These are phyloP conservation scores for Basipetospora chlamydospora DNA, from an alignment of 2,329 filamentous ascomycete species.

Conservation along the genomic window DNA sequence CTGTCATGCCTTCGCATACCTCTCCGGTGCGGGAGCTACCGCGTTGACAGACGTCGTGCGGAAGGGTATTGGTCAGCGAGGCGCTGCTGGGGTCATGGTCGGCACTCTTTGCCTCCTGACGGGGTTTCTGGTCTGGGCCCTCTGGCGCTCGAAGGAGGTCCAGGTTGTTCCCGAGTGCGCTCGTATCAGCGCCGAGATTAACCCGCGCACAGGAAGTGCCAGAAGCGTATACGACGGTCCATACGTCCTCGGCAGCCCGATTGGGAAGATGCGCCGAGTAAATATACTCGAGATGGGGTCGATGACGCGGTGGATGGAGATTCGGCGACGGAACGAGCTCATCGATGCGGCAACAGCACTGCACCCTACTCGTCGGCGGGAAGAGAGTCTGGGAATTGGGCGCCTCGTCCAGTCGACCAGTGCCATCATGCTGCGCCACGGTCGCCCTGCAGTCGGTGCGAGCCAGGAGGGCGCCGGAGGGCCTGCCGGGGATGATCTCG, in stretches of 20 bases:
- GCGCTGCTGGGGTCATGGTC: neutral
- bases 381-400: no score
- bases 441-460: no score
- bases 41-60: slow-evolving; percentile 24
- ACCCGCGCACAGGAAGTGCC: no score
- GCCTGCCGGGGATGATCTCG: no score
- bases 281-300: neutral
- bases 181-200: no score
- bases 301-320: neutral
- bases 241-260: neutral
- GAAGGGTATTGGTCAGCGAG: neutral
- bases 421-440: no score
- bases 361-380: no score
- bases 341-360: neutral
- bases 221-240: no score
- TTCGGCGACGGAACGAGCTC: neutral
- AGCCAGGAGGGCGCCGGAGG: no score
- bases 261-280: neutral
- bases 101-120: neutral
- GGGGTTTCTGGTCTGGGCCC: neutral
- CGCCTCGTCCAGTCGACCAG: no score
- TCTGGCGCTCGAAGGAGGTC: neutral
- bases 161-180: no score
- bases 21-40: slow-evolving; percentile 54
- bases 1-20: slow-evolving; percentile 54